A percentile compares a stretch with the other conserved stretches of the same genome.
Conservation (phyloP, 73 alveolate genomes). For the Paramecium sexaurelia region DNA sequence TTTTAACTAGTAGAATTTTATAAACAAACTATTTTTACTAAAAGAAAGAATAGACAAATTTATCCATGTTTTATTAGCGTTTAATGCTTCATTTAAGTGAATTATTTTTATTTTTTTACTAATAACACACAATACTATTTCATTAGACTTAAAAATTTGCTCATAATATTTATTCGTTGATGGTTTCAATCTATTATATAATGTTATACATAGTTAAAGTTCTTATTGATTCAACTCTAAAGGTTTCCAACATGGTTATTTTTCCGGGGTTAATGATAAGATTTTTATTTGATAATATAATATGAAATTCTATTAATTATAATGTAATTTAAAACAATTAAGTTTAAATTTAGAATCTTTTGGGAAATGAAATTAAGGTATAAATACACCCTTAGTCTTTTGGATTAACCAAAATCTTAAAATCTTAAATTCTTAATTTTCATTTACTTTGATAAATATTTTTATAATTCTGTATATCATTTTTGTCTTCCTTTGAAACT, state of each 20-base stretch:
- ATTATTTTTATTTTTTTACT: no score
- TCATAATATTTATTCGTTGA: not conserved
- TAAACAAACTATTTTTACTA: no score
- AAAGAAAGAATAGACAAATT: no score
- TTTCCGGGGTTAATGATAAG: constrained; percentile 80
- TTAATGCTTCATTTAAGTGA: no score
- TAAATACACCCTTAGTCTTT: constrained; percentile 68
- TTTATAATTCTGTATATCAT: constrained; percentile 65
- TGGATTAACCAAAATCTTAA: constrained; percentile 65
- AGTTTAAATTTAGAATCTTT: constrained; percentile 67
- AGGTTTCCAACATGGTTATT: constrained; percentile 77
- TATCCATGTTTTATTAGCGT: no score
- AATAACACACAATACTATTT: not conserved
- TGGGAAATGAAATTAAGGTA: constrained; percentile 70
- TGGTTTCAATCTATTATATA: not conserved
- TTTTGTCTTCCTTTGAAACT: constrained; percentile 72
- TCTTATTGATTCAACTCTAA: constrained; percentile 79
- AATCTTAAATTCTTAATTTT: constrained; percentile 51
- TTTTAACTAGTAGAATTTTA: no score
- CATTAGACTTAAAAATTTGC: not conserved
- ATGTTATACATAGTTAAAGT: constrained; percentile 47
- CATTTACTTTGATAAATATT: constrained; percentile 57
- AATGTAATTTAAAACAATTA: constrained; percentile 1
- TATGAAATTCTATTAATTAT: constrained; percentile 64
- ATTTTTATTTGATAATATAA: constrained; percentile 57